Conservation (phyloP, 1,139 yeast genomes). For the Blastobotrys buckinghamii region DNA sequence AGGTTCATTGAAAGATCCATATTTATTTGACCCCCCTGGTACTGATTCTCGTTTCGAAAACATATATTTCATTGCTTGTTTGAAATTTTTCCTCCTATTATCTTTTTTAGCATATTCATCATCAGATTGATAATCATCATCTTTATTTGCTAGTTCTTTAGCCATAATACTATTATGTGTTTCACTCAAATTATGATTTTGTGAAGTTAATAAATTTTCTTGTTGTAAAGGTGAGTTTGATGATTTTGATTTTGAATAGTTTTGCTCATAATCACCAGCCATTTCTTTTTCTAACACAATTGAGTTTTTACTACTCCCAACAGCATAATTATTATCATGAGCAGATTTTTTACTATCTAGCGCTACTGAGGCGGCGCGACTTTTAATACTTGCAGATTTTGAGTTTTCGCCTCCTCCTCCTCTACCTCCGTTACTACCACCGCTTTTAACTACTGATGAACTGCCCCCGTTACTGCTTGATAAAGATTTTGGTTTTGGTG, state of each 20-base stretch:
- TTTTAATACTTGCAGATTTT: neutral
- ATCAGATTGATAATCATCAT: constrained; percentile 14
- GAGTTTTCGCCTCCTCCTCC: neutral
- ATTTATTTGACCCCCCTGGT: neutral
- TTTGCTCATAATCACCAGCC: neutral
- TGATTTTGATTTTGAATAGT: neutral
- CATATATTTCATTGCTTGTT: constrained; percentile 20
- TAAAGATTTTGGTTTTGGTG: constrained; percentile 5
- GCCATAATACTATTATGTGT: neutral
- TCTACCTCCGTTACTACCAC: no score
- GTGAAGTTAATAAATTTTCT: neutral
- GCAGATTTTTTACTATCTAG: neutral
- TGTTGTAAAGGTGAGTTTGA: neutral
- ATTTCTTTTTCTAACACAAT: neutral
- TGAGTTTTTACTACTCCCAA: neutral
- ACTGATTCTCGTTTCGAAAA: constrained; percentile 14
- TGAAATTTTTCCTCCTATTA: constrained; percentile 11
- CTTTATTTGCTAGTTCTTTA: constrained; percentile 8
- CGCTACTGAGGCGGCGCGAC: constrained; percentile 3
- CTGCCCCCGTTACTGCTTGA: neutral
- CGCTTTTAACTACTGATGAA: no score
- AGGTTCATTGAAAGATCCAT: constrained; percentile 5
- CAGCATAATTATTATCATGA: neutral
- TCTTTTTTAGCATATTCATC: constrained; percentile 14
- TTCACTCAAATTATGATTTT: neutral